A percentile compares a stretch with the other conserved stretches of the same genome.
Evolutionary conservation across 2,329 filamentous ascomycete genomes (phyloP).

Genomic region (Blastomyces parvus): DNA sequence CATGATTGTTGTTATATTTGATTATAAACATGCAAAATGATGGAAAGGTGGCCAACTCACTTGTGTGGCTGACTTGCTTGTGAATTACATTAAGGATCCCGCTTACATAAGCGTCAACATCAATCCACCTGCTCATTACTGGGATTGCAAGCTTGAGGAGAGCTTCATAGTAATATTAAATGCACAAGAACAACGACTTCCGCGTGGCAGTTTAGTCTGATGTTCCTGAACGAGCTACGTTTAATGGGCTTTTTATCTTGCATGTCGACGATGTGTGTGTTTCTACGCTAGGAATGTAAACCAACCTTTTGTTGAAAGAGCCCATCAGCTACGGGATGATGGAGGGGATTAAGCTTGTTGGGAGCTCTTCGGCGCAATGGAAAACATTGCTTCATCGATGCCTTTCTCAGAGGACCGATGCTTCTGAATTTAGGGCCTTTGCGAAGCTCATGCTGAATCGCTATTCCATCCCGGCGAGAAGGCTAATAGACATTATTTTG

Average conservation of each 20-base stretch:
- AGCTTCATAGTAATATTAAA: too few relatives aligned
- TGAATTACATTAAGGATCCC: too few relatives aligned
- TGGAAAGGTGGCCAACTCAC: too few relatives aligned
- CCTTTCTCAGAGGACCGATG: slow-evolving; percentile 11
- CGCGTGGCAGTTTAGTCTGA: not conserved
- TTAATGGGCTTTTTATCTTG: not conserved
- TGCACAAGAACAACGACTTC: not conserved
- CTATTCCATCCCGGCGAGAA: slow-evolving; percentile 24
- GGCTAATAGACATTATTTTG: slow-evolving; percentile 29
- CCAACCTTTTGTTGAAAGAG: not conserved
- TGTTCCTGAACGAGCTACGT: not conserved
- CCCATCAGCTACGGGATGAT: not conserved
- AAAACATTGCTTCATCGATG: slow-evolving; percentile 13
- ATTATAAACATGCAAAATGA: not conserved
- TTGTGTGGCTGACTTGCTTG: too few relatives aligned
- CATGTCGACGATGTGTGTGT: not conserved
- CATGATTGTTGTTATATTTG: not conserved
- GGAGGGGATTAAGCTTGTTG: not conserved
- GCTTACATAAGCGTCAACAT: not conserved
- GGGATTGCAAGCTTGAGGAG: not conserved
- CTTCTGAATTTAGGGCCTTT: slow-evolving; percentile 30
- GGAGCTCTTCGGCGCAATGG: slow-evolving; percentile 12
- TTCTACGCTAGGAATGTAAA: not conserved
- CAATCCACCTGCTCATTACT: not conserved
- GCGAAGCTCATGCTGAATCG: slow-evolving; percentile 27